Percentiles rank a stretch among this genome's conserved stretches.
phyloP scores from a whole-genome alignment of 345 rosid genomes.

The Ailanthus altissimus region DNA sequence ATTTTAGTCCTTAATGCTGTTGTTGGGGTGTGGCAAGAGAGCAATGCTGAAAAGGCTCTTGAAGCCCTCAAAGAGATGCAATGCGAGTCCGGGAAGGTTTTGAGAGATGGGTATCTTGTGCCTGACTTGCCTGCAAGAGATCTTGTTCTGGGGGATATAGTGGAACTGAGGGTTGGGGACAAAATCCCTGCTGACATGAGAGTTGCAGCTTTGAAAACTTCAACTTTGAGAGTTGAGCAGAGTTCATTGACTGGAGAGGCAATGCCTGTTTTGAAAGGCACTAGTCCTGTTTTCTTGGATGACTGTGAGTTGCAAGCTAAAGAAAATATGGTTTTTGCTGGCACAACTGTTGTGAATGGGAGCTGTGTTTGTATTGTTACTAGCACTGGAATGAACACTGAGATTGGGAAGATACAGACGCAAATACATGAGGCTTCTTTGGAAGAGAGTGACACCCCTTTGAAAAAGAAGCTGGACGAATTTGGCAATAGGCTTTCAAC shows the following conservation, averaged over 20 bases:
- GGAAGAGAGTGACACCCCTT: conserved; percentile 81
- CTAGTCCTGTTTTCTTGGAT: conserved; percentile 45
- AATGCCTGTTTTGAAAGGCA: conserved; percentile 82
- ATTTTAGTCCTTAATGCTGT: conserved; percentile 75
- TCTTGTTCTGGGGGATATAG: conserved; percentile 89
- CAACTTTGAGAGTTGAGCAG: conserved; percentile 84
- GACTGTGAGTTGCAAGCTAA: conserved; percentile 89
- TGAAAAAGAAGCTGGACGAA: conserved; percentile 88
- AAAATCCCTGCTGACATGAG: conserved; percentile 96
- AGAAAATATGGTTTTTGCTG: conserved; percentile 82
- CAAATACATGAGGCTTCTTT: conserved; percentile 89
- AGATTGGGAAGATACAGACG: conserved; percentile 85
- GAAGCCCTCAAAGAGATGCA: conserved; percentile 96
- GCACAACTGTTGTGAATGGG: conserved; percentile 88
- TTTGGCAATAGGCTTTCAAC: conserved; percentile 76
- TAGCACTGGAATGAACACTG: conserved; percentile 85
- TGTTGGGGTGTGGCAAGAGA: conserved; percentile 98
- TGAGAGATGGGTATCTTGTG: conserved; percentile 66
- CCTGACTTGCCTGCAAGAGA: conserved; percentile 79
- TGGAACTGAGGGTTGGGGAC: conserved; percentile 80
- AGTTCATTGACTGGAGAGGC: conserved; percentile 94
- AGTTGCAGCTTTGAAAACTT: conserved; percentile 61
- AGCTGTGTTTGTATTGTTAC: conserved; percentile 64
- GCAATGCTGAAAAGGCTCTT: conserved; percentile 86
- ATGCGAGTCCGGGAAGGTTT: conserved; percentile 72